Evolutionary conservation across 257 asterid species (phyloP), one percentile per base, ranked within the genome.

Genomic region (Plantago ovata): DNA sequence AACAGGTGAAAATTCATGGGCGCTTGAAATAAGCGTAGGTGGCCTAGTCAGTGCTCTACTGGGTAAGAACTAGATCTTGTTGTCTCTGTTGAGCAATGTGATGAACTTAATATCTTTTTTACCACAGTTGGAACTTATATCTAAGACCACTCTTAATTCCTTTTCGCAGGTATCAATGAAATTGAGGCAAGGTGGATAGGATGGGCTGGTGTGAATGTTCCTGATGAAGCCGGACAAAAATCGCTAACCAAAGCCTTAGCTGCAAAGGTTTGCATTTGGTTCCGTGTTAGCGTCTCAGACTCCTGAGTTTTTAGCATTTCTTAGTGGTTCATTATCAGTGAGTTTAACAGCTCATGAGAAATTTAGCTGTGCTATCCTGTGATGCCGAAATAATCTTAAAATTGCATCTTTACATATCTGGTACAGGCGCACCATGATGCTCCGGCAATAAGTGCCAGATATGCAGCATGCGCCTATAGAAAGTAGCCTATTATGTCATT

Each of bases 161-260:
- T 24, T 52, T 19, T 44, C 9, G 19, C 19, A 90, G 98, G 98
- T 62, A 71, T 90, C 65, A 83, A 81, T 59, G 94, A 87, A 69
- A 81, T 87, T 56, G 98, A 90, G 77, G 92, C 96, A 52, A 79
- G 84, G 66, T 90, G 98, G 98, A 87, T 90, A 21, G 98, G 98
- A 23, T 90, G 98, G 98, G 95, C 98, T 56, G 98, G 98, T 67
- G 96, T 90, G 56, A 81, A 90, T 73, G 98, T 90, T 43, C 84
- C 98, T 0, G 98, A 90, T 68, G 84, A 81, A 74, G 77, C 64
- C 46, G 98, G 98, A 21, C 98, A 87, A 72, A 79, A 57, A 66
- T 78, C 98, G 60, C 85, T 90, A 47, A 82, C 96, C 54, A 76
- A 78, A 70, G 94, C 96, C 50, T 77, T 90, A 45, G 85, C 95